phyloP scores from a whole-genome alignment of 2,329 filamentous ascomycete species.

The Alternaria longipes region DNA sequence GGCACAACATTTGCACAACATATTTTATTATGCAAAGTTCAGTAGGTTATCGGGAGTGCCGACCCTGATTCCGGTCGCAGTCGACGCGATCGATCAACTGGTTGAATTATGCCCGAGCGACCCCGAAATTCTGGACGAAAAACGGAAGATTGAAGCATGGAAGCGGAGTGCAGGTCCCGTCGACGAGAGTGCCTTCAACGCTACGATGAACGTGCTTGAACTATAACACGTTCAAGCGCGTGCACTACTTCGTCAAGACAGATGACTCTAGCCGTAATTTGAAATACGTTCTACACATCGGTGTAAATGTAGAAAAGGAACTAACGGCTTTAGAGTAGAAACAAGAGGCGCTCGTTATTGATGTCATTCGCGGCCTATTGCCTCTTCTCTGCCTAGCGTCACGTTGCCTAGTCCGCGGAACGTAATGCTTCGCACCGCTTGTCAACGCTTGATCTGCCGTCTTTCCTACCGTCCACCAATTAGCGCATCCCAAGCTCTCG shows the following conservation, averaged over 20 bases:
- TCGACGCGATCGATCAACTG: neutral
- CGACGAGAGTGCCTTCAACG: neutral
- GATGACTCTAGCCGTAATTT: neutral
- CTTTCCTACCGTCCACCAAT: neutral
- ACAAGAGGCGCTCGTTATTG: neutral
- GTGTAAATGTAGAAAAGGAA: neutral
- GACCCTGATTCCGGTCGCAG: neutral
- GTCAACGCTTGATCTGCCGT: conserved; percentile 5
- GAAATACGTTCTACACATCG: neutral
- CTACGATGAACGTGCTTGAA: neutral
- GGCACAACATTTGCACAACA: neutral
- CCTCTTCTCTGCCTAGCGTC: conserved; percentile 4
- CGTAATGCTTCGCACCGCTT: conserved; percentile 6
- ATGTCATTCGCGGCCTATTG: neutral
- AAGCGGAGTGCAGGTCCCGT: neutral
- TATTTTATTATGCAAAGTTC: neutral
- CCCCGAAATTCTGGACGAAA: neutral
- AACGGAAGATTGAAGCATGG: neutral
- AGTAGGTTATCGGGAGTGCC: neutral
- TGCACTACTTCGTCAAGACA: neutral
- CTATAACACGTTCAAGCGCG: neutral
- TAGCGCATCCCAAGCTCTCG: neutral
- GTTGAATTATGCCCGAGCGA: neutral
- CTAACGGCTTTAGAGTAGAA: neutral
- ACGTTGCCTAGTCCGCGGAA: conserved; percentile 5